Base-by-base conservation (phyloP, 257 asterid genomes). In the Solanum lycopersicoides region DNA sequence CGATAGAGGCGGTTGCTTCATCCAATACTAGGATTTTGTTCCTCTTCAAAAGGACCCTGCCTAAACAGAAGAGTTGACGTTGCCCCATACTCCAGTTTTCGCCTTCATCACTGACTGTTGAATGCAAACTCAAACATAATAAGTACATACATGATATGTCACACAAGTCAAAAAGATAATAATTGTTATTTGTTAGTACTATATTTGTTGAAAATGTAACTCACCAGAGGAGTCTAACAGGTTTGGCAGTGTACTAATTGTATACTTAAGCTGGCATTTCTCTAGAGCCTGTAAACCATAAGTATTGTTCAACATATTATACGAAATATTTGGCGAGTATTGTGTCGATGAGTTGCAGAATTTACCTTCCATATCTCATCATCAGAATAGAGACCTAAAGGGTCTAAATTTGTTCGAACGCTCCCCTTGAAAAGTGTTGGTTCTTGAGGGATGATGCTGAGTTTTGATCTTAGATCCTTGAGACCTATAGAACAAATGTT, bases 31-130 rank as follows among this genome's bases (percentile, higher is more conserved):
- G 89, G 47, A 96, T 91, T 79, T 85, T 91, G 92, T 92, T 95
- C 89, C 95, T 88, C 86, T 73, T 92, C 11, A 96, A 84, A 5
- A 94, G 94, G 47, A 94, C 98, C 53, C 99, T 91, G 10, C 98
- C 99, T 2, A 95, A 93, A 71, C 99, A 95, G 87, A 95, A 94
- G 5, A 96, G 98, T 72, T 96, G 99, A 12, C 99, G 88, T 82
- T 96, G 99, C 84, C 98, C 98, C 98, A 94, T 91, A 88, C 98
- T 96, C 99, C 98, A 96, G 32, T 96, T 96, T 88, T 93, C 97
- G 9, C 98, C 98, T 84, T 96, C 98, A 68, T 95, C 98, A n/a
- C 96, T 92, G 18, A 96, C 98, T 95, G 93, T 88, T 65, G 45
- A 44, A 77, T 0, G 59, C 10, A 28, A 42, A 71, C 11, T 56